Conservation (phyloP, 2,329 filamentous ascomycete species). For the Exophiala sp. region DNA sequence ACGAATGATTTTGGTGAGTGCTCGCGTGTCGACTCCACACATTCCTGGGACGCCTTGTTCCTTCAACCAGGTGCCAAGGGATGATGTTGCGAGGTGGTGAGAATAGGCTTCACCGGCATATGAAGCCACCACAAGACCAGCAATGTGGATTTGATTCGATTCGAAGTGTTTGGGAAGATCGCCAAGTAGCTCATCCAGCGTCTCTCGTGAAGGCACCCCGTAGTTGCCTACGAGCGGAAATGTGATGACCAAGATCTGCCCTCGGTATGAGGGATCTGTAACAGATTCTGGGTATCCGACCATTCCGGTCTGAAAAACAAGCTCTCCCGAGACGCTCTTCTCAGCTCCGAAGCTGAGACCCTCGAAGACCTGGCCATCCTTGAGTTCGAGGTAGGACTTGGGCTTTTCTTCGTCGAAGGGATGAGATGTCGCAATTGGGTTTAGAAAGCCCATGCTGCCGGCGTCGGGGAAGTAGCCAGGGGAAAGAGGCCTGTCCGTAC, state of each 20-base stretch:
- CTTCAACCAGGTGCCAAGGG: constrained; percentile 90
- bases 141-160: constrained; percentile 84
- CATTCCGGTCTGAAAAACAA: constrained; percentile 99
- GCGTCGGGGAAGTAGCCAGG: constrained; percentile 7
- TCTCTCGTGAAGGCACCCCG: constrained; percentile 82
- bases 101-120: constrained; percentile 95
- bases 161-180: constrained; percentile 91
- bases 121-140: constrained; percentile 81
- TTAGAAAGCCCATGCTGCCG: constrained; percentile 32
- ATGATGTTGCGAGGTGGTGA: constrained; percentile 85
- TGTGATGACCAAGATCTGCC: constrained; percentile 94
- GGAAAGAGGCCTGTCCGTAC: constrained; percentile 9
- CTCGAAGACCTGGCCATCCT: constrained; percentile 85
- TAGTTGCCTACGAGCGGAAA: constrained; percentile 97
- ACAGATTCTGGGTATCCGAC: constrained; percentile 96
- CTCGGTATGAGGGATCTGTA: constrained; percentile 80
- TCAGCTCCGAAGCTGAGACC: constrained; percentile 94
- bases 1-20: constrained; percentile 88
- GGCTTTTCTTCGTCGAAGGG: constrained; percentile 50
- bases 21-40: constrained; percentile 88
- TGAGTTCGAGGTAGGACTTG: constrained; percentile 79
- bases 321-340: constrained; percentile 90
- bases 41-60: constrained; percentile 91
- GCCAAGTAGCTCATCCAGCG: constrained; percentile 74
- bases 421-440: constrained; percentile 57